phyloP scores from a whole-genome alignment of 257 asterid species.

The Linaria vulgaris region DNA sequence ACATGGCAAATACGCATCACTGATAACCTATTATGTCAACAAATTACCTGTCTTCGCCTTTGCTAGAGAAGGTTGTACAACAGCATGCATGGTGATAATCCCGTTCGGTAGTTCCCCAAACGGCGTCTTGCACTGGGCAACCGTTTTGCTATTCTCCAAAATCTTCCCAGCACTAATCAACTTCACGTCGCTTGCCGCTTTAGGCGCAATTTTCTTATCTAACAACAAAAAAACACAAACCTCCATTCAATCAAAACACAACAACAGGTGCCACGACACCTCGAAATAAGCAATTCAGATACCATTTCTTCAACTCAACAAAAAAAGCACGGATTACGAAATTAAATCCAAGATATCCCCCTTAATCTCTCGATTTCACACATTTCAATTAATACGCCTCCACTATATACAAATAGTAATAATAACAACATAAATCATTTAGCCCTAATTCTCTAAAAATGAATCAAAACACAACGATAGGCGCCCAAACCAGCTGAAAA shows the following conservation, averaged over 20 bases:
- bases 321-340: conserved; percentile 9
- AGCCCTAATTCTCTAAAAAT: no score
- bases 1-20: not conserved
- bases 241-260: conserved; percentile 23
- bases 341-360: not conserved
- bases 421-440: no score
- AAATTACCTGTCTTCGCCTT: conserved; percentile 68
- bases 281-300: not conserved
- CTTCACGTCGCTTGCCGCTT: conserved; percentile 77
- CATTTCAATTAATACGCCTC: no score
- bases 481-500: no score
- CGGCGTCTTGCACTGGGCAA: conserved; percentile 77
- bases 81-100: conserved; percentile 86
- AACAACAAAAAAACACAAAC: conserved; percentile 12
- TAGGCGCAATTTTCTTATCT: conserved; percentile 81
- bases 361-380: not conserved
- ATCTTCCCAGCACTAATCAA: conserved; percentile 81
- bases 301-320: not conserved
- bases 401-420: no score
- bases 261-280: not conserved
- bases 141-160: conserved; percentile 79
- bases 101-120: conserved; percentile 74
- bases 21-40: not conserved
- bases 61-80: conserved; percentile 78
- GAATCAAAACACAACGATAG: no score